Base-by-base conservation (phyloP, 2,329 filamentous ascomycete genomes). In the Eutypa lata region DNA sequence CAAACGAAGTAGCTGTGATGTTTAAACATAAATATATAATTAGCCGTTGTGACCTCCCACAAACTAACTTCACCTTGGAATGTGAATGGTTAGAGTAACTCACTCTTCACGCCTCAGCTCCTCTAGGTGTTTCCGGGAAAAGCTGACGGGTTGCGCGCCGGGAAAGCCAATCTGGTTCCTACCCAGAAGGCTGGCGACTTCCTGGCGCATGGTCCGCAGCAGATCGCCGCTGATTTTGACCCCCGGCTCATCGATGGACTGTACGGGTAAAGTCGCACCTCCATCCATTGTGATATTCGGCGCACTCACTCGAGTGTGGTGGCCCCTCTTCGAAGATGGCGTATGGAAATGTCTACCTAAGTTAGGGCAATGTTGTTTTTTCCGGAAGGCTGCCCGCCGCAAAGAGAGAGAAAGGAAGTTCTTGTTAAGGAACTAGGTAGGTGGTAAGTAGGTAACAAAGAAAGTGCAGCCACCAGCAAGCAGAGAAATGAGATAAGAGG, bases 71-170 rank as follows among this genome's bases (percentile, higher is more conserved):
- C 57, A 54, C 40, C 31, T 14, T 8, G 31, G 31, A 50, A 24
- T 0, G 6, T 10, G 8, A 54, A 53, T 38, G 57, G 31, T 48
- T 21, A 37, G 47, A 8, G 47, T 28, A 33, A 69, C 80, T 60
- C 71, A 88, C 84, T 97, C 94, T 66, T 89, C 80, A 53, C 80
- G 79, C 56, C 87, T 84, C 35, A 99, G 81, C 73, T 95, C 91
- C n/a, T 85, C 76, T 10, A 97, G 73, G 71, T 99, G 94, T 62
- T 83, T 80, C 53, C 88, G 80, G 51, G 89, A 80, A 69, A 99
- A 99, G 66, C 90, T 96, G 59, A 99, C 92, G 14, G 94, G 94
- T 71, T 99, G 94, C 49, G 94, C 93, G 65, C 86, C 94, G 1
- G 94, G 92, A 62, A 99, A 99, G 58, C 74, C 79, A 22, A 76